Evolutionary conservation across 1,139 yeast genomes (phyloP), one percentile per base, ranked within the genome.

Genomic region (Entelexis sorbosivorans): DNA sequence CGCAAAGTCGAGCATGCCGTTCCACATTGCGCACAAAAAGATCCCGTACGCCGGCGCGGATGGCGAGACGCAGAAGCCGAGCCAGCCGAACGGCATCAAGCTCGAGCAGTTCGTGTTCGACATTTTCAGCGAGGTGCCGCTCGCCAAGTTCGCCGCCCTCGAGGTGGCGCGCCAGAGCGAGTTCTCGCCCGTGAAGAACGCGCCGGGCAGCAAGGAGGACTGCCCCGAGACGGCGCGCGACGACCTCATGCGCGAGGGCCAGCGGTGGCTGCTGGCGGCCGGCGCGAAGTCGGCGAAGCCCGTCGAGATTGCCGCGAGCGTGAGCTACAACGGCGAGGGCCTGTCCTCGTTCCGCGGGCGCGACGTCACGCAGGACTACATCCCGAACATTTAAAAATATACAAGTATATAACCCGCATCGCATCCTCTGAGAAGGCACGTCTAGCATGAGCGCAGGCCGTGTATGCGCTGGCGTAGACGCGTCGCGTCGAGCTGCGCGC

Each of bases 41-140:
- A 87, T 93, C 57, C 80, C 88, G 8, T 69, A 70, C 55, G 74
- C 77, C 53, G 77, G 81, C 61, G 47, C 63, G 9, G 67, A 76
- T 1, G 82, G 82, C 34, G 66, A 71, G 50, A 66, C 69, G 42
- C 62, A 71, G 38, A 79, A 77, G 60, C 96, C 97, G 19, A 62
- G 73, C 3, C 76, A 73, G 52, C 85, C 93, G 50, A 91, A 93
- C 64, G 98, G 97, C 45, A 80, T 89, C 63, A 93, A 93, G 68
- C 74, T 93, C 61, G 99, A 93, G 67, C 98, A 91, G 66, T 93
- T 93, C 63, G 94, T 93, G 52, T 93, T 93, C 71, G 99, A 93
- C 65, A 95, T 93, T 39, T 93, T 91, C 70, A 89, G 93, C 48
- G 76, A 81, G 36, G 81, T 93, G 44, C 76, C 78, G 24, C 66